These are phyloP conservation scores for Populus davidiana DNA, from an alignment of 345 rosid species.

Conservation along the genomic window DNA sequence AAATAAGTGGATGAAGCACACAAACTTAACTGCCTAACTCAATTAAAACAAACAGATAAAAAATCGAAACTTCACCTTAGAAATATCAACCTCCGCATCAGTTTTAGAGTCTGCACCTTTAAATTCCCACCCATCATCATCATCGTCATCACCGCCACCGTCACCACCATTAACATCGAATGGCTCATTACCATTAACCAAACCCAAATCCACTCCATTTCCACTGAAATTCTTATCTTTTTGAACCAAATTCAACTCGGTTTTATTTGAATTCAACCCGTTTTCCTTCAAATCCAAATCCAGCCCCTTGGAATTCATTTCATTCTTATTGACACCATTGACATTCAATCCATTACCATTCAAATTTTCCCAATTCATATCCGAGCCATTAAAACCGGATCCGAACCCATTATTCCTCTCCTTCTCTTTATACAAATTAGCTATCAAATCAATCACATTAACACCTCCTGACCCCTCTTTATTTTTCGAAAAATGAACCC, in stretches of 20 bases:
- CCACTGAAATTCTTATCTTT: neutral
- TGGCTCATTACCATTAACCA: neutral
- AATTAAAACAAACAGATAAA: neutral
- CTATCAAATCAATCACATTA: constrained; percentile 39
- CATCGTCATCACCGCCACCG: neutral
- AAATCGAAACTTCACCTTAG: constrained; percentile 25
- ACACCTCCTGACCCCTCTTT: constrained; percentile 19
- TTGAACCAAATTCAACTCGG: constrained; percentile 3
- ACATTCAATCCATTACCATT: constrained; percentile 10
- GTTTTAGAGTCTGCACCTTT: constrained; percentile 25
- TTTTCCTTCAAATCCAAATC: constrained; percentile 21
- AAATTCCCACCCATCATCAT: constrained; percentile 44
- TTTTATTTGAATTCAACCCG: constrained; percentile 19
- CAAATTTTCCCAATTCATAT: constrained; percentile 1
- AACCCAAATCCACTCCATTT: constrained; percentile 3
- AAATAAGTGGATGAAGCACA: neutral
- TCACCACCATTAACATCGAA: neutral
- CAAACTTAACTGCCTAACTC: neutral
- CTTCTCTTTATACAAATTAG: constrained; percentile 39
- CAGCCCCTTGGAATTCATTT: neutral
- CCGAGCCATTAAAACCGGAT: constrained; percentile 12
- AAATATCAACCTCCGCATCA: constrained; percentile 2
- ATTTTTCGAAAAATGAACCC: constrained; percentile 24
- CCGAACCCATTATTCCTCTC: constrained; percentile 18
- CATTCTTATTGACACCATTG: neutral